Base-by-base conservation (phyloP, 2,329 filamentous ascomycete genomes). In the Bisporella sp. region DNA sequence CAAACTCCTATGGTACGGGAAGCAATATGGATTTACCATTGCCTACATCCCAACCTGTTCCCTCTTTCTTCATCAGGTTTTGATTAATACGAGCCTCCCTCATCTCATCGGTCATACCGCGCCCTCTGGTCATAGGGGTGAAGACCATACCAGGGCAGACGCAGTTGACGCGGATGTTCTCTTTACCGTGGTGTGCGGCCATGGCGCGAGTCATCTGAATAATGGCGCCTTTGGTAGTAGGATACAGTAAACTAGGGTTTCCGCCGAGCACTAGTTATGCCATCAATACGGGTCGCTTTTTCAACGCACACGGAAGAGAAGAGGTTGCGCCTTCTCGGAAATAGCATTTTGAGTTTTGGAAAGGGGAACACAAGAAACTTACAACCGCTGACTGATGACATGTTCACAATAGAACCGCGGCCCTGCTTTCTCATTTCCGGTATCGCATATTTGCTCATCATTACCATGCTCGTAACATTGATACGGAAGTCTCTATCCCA, bases 391-490 rank as follows among this genome's bases (percentile, higher is more conserved):
- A 70, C 64, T 6, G 62, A 66, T 3, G 62, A 61, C 54, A 70
- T 60, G 51, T 69, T 70, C 13, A 71, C 64, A 31, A 71, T 69
- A 0, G 61, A 48, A 3, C 68, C 69, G 8, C 63, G 47, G 1
- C 72, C 66, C 49, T 83, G 82, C 49, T 69, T 71, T 29, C 57
- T 54, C 81, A 85, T 85, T 3, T 68, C 74, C 0, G 81, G 82
- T 31, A 86, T 75, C 0, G 74, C 74, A 56, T 78, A 76, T 58
- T 83, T 82, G 13, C 71, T 69, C 79, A 85, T 84, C 49, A 77
- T 69, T 31, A 85, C 75, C 81, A 85, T 85, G 57, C 76, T 81
- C 4, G 73, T 74, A 4, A 86, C 78, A 58, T 86, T 86, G 44
- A 84, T 68, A 42, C 81, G 72, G 49, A 86, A 70, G 0, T 75